A percentile compares a stretch with the other conserved stretches of the same genome.
Evolutionary conservation across 345 rosid species (phyloP).

Genomic region (Eucalyptus regnans): DNA sequence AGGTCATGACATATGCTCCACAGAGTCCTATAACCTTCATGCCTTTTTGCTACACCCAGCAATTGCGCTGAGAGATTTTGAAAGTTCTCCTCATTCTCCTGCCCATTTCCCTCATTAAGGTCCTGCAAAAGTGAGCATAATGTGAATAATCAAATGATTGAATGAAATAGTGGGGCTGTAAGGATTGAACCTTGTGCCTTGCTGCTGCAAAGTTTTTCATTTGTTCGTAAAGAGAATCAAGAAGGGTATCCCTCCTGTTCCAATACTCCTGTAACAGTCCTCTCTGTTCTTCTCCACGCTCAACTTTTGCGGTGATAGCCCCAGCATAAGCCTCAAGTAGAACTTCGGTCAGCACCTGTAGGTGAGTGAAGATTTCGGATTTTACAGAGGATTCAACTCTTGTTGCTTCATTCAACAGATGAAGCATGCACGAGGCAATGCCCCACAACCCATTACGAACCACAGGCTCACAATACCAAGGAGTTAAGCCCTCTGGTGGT

Average conservation of each 20-base stretch:
- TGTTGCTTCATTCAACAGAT: conserved; percentile 38
- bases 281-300: conserved; percentile 60
- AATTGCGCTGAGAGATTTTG: conserved; percentile 55
- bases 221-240: conserved; percentile 58
- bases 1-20: conserved; percentile 87
- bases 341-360: conserved; percentile 57
- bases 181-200: conserved; percentile 35
- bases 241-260: conserved; percentile 60
- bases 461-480: conserved; percentile 59
- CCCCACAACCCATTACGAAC: conserved; percentile 85
- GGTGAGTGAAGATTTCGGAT: conserved; percentile 40
- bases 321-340: conserved; percentile 60
- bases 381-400: conserved; percentile 46
- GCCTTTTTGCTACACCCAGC: conserved; percentile 63
- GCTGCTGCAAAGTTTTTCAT: conserved; percentile 39
- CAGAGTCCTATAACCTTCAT: conserved; percentile 70
- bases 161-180: background rate
- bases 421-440: conserved; percentile 67
- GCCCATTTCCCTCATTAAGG: conserved; percentile 20
- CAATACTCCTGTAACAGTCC: conserved; percentile 66
- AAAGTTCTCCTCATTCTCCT: conserved; percentile 30
- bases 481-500: conserved; percentile 72
- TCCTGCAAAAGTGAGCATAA: conserved; percentile 24
- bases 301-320: conserved; percentile 61
- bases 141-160: background rate